A percentile compares a stretch with the other conserved stretches of the same genome.
Evolutionary conservation across 306 rosid species (phyloP).

Genomic region (Acacia acuminata): DNA sequence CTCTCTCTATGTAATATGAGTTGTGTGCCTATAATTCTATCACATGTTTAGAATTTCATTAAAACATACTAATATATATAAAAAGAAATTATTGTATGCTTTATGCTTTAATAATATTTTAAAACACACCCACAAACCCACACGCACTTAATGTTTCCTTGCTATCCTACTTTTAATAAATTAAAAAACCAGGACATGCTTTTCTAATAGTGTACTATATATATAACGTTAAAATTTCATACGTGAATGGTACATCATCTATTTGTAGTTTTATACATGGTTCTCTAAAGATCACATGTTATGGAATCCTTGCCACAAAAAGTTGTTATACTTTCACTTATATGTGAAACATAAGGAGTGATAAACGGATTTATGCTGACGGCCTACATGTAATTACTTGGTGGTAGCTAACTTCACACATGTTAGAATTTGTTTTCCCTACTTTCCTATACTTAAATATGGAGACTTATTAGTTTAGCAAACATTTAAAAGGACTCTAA

Average conservation of each 20-base stretch:
- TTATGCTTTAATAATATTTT: too few relatives aligned
- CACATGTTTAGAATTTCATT: neutral
- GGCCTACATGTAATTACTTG: neutral
- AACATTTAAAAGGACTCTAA: neutral
- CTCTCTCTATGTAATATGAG: too few relatives aligned
- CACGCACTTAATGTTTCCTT: neutral
- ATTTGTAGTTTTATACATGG: neutral
- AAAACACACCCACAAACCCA: neutral
- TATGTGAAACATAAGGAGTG: too few relatives aligned
- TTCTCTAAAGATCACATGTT: neutral
- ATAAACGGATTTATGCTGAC: too few relatives aligned
- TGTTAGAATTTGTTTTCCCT: neutral
- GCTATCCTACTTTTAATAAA: neutral
- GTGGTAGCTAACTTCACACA: neutral
- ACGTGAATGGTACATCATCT: neutral
- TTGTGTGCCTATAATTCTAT: neutral
- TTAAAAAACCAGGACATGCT: neutral
- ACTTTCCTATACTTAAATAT: neutral
- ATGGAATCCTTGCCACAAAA: too few relatives aligned
- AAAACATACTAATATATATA: too few relatives aligned
- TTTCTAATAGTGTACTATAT: neutral
- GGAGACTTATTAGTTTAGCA: neutral
- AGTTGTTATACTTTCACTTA: too few relatives aligned
- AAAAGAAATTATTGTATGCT: too few relatives aligned
- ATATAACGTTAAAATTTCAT: too few relatives aligned